Conservation (phyloP, 1,139 yeast genomes). For the Candida gigantensis region DNA sequence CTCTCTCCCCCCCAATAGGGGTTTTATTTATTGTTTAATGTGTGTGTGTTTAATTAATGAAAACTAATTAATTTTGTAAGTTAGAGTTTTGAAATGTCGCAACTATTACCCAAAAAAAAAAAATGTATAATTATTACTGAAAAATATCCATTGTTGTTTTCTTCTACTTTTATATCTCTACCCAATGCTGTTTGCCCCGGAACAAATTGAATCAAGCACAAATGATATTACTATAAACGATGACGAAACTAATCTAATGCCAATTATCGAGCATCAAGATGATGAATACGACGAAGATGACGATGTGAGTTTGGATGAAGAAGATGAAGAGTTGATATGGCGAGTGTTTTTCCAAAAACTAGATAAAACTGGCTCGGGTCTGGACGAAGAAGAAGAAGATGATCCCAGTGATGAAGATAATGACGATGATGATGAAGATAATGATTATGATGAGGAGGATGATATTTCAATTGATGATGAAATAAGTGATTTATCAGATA, state of each 20-base stretch:
- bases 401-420: slow-evolving; percentile 29
- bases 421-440: slow-evolving; percentile 9
- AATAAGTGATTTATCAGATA: slow-evolving; percentile 31
- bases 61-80: no score
- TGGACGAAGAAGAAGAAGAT: slow-evolving; percentile 12
- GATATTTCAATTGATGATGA: slow-evolving; percentile 15
- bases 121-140: no score
- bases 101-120: no score
- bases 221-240: no score
- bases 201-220: no score
- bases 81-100: no score
- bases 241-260: no score
- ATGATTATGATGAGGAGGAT: slow-evolving; percentile 13
- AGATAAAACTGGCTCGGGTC: slow-evolving; percentile 16
- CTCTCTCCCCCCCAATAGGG: no score
- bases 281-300: slow-evolving; percentile 14
- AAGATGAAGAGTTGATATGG: slow-evolving; percentile 50
- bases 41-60: no score
- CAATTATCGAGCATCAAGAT: background rate
- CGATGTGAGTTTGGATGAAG: slow-evolving; percentile 47
- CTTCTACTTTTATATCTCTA: no score
- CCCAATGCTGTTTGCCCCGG: background rate
- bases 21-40: no score
- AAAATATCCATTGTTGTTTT: no score
- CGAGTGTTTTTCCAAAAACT: slow-evolving; percentile 40